Base-by-base conservation (phyloP, 306 rosid genomes). In the Rosa multiflora region DNA sequence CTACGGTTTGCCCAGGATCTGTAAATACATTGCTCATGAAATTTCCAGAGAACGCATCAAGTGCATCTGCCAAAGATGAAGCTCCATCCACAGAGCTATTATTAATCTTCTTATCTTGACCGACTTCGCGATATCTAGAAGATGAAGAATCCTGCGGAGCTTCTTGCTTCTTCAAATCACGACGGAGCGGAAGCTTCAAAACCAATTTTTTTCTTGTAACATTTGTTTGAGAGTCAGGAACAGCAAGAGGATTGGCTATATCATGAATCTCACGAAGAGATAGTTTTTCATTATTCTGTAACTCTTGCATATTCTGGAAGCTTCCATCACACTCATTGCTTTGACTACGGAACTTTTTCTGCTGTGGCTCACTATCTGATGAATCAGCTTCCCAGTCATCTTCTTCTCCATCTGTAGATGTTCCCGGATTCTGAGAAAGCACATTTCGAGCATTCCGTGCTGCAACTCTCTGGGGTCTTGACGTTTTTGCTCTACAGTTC, bases 381-480 rank as follows among this genome's bases (percentile, higher is more conserved):
- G 91, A 87, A 72, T 88, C 93, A 72, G 83, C 83, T 40, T 79
- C 93, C 64, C 82, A 88, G 26, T 53, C 83, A 85, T 78, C 82
- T 75, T 83, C 90, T 82, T 89, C 97, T 68, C 21, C 89, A 55
- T 91, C 93, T 0, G 93, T 87, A 70, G 98, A 89, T 78, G 91
- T 84, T 76, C 77, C 92, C 29, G 79, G 85, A 67, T 87, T 81
- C 71, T 84, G 90, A 71, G 93, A 86, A 47, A 93, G 78, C 90
- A 87, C 83, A 83, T 78, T 88, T 42, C 89, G 94, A 83, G 98
- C 97, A 86, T 86, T 86, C 70, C 86, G 87, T 43, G 97, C 98
- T 56, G 98, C 94, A 70, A 62, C 68, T 72, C 98, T 85, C 69
- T 85, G 97, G 74, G 98, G 93, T 81, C 94, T 89, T 61, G 39